Base-by-base conservation (phyloP, 2,329 filamentous ascomycete genomes). In the Colletotrichum lupini region DNA sequence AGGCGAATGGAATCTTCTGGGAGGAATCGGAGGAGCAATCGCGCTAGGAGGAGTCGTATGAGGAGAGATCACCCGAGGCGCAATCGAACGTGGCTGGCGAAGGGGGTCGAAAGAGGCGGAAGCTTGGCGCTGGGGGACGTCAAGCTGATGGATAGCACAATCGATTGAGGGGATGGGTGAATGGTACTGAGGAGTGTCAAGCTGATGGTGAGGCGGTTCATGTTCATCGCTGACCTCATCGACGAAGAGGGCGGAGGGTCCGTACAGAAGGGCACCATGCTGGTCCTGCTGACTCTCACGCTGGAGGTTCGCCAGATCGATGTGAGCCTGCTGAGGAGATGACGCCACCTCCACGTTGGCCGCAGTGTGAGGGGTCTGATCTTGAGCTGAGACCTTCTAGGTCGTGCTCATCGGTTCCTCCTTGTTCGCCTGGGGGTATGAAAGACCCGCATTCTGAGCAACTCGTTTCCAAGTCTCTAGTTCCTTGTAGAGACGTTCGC, bases 381-480 rank as follows among this genome's bases (percentile, higher is more conserved):
- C 35, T 16, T 75, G 37, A 37, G 70, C n/a, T 12, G 30, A 30
- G 35, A 57, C 66, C 28, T 66, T 46, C 73, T 76, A 76, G 62
- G 73, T 73, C 63, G 73, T n/a, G 12, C 71, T 58, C 11, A 71
- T 57, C 2, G 74, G 52, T 35, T 76, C 74, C 46, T 76, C 75
- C 72, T 76, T 75, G 59, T 75, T 76, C 5, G 74, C 83, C 53
- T 82, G 81, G 14, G 83, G 84, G 73, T 85, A 83, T 63, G 73
- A 73, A 35, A 92, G 82, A 32, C 91, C 91, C 14, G 89, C 89
- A 65, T 86, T 89, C 77, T 92, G 89, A 22, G 89, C 90, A 37
- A 90, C 86, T 76, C 91, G 90, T 86, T 95, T 95, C 92, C 94
- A 96, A 59, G 91, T 92, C 80, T 95, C 92, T 63, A 93, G 87